phyloP scores from a whole-genome alignment of 768 basidiomycete genomes.

The Cyclocybe aegerita region DNA sequence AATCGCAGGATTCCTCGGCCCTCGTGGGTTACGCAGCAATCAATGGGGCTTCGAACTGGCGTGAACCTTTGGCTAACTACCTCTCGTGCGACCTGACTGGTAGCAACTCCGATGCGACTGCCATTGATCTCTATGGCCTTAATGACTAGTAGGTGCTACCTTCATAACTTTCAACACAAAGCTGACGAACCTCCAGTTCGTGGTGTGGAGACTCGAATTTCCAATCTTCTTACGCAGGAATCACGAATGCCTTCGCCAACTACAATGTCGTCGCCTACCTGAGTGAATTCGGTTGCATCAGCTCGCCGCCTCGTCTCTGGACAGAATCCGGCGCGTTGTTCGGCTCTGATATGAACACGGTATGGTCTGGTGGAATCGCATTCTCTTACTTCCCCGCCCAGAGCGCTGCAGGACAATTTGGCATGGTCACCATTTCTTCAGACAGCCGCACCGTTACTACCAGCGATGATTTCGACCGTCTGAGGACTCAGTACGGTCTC shows the following conservation, averaged over 20 bases:
- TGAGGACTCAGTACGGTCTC: slow-evolving; percentile 59
- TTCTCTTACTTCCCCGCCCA: slow-evolving; percentile 87
- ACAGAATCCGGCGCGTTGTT: slow-evolving; percentile 76
- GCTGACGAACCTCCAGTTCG: slow-evolving; percentile 42
- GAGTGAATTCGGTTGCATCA: slow-evolving; percentile 83
- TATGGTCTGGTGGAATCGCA: slow-evolving; percentile 88
- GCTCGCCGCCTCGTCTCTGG: slow-evolving; percentile 66
- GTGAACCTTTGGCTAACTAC: slow-evolving; percentile 71
- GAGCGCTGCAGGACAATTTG: slow-evolving; percentile 75
- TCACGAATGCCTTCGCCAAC: slow-evolving; percentile 52
- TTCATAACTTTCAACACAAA: slow-evolving; percentile 1
- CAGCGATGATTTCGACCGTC: slow-evolving; percentile 64
- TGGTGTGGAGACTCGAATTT: slow-evolving; percentile 79
- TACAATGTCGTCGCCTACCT: slow-evolving; percentile 87
- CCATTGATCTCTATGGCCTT: slow-evolving; percentile 85
- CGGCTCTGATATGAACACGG: slow-evolving; percentile 66
- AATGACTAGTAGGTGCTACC: slow-evolving; percentile 74
- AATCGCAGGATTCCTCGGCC: slow-evolving; percentile 58
- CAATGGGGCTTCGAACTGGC: slow-evolving; percentile 64
- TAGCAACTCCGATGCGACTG: slow-evolving; percentile 50
- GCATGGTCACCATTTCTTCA: slow-evolving; percentile 76
- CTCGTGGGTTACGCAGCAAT: slow-evolving; percentile 88
- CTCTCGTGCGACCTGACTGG: slow-evolving; percentile 70
- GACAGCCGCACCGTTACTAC: slow-evolving; percentile 68
- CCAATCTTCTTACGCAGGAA: slow-evolving; percentile 52